Evolutionary conservation across 2,329 filamentous ascomycete genomes (phyloP).

Genomic region (Penicillium sp.): DNA sequence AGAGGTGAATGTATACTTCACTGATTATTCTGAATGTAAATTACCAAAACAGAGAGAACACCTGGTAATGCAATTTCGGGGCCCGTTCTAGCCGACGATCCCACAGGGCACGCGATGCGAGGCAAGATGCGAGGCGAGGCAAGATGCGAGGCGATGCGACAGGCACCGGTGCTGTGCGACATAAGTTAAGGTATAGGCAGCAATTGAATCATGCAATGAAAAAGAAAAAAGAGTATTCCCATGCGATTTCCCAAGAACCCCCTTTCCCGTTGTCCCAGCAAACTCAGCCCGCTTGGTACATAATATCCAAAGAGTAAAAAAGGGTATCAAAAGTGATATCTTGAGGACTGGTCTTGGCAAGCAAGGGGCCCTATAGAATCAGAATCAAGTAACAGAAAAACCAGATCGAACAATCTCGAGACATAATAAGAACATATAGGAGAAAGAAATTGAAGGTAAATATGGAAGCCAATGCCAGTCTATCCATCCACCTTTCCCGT

Average conservation of each 20-base stretch:
- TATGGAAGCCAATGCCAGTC: conserved; percentile 25
- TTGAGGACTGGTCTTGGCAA: conserved; percentile 19
- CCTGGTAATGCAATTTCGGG: conserved; percentile 22
- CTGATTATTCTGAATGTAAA: neutral
- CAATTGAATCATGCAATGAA: neutral
- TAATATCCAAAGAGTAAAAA: conserved; percentile 23
- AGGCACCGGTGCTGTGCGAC: neutral
- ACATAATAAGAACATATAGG: neutral
- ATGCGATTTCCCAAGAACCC: conserved; percentile 7
- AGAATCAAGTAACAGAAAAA: conserved; percentile 12
- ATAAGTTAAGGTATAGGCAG: neutral
- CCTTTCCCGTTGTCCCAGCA: conserved; percentile 12
- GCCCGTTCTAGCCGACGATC: neutral
- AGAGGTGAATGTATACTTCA: neutral
- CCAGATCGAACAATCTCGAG: neutral
- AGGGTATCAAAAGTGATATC: conserved; percentile 39
- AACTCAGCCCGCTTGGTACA: conserved; percentile 19
- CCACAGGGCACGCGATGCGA: neutral
- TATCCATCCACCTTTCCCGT: conserved; percentile 24
- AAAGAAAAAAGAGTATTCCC: conserved; percentile 10
- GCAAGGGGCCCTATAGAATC: neutral
- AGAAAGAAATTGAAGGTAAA: conserved; percentile 9
- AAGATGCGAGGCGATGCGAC: conserved; percentile 6
- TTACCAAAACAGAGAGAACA: conserved; percentile 14
- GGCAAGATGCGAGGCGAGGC: neutral